A percentile compares a stretch with the other conserved stretches of the same genome.
These are phyloP conservation scores for Metschnikowia santaceciliae DNA, from an alignment of 805 yeast species.

Conservation along the genomic window DNA sequence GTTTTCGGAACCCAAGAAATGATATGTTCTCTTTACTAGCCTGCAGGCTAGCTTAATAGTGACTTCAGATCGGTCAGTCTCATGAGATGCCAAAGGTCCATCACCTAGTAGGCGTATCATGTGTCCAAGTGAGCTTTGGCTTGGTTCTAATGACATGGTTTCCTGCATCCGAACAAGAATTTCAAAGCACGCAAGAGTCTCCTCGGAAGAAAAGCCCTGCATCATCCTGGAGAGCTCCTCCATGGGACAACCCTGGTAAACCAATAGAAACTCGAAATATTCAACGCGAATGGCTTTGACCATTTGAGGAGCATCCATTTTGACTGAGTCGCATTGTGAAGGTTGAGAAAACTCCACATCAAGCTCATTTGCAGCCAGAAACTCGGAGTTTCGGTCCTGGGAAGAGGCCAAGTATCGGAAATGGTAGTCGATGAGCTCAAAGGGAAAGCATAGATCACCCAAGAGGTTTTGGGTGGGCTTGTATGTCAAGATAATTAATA, in stretches of 20 bases:
- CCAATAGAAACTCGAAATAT: constrained; percentile 10
- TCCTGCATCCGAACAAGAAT: not conserved
- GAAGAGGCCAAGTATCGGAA: constrained; percentile 3
- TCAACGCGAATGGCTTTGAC: not conserved
- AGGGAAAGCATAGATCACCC: constrained; percentile 10
- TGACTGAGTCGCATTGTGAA: not conserved
- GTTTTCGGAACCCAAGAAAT: not conserved
- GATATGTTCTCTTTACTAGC: constrained; percentile 1
- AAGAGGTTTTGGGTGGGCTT: constrained; percentile 2
- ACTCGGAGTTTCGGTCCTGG: too few species aligned
- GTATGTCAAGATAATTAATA: not conserved
- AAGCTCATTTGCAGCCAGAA: not conserved
- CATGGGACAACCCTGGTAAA: constrained; percentile 2
- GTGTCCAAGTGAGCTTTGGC: not conserved
- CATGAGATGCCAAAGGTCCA: constrained; percentile 23
- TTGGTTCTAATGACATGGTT: not conserved
- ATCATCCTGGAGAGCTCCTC: not conserved
- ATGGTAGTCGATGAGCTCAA: constrained; percentile 13
- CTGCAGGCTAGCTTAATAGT: constrained; percentile 30
- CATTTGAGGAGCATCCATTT: not conserved
- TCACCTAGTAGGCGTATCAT: constrained; percentile 32
- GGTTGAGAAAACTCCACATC: constrained; percentile 8
- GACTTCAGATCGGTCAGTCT: constrained; percentile 38
- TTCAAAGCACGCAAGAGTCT: not conserved
- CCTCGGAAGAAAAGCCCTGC: not conserved